Base-by-base conservation (phyloP, 192 early-diverging fungal genomes). In the Chytriomyces confervae region DNA sequence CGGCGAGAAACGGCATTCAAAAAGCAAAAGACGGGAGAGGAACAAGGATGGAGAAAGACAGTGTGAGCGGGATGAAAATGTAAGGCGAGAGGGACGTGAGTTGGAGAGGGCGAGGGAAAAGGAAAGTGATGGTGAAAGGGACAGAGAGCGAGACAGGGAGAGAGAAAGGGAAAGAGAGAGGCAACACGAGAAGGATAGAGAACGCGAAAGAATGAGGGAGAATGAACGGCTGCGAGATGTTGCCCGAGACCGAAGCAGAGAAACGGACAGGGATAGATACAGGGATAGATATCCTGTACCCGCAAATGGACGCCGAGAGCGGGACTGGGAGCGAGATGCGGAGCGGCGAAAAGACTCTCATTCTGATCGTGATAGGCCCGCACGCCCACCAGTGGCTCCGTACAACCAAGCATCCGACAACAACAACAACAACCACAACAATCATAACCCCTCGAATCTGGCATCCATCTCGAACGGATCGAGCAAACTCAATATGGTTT, bases 151-250 rank as follows among this genome's bases (percentile, higher is more conserved):
- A 18, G 69, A 70, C 0, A 73, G 72, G 44, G 72, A 73, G 45
- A 66, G 29, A 20, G 72, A 73, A 24, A 20, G 57, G 20, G 72
- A 73, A 48, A 36, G 67, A 48, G 67, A 69, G 46, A 36, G 50
- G n/a, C 16, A 70, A 1, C 27, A 46, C 2, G 69, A 70, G 0
- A 73, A 57, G 44, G 72, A 73, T 2, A 66, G 29, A 20, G 72
- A 73, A 24, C 9, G 57, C 11, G 72, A 73, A 48, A 36, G 67
- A 48, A 46, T 46, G 46, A 36, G 67, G 46, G 67, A 48, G 27
- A 9, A 46, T 2, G 67, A 69, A 48, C 29, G 67, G 43, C 1
- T 13, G 67, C 53, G 53, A 18, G 3, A 57, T 11, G 53, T 3
- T 20, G 11, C 3, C 20, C 53, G 11, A 11, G 20, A 57, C 53